Base-by-base conservation (phyloP, 495 filamentous ascomycete genomes). In the Coniosporium apollinis region DNA sequence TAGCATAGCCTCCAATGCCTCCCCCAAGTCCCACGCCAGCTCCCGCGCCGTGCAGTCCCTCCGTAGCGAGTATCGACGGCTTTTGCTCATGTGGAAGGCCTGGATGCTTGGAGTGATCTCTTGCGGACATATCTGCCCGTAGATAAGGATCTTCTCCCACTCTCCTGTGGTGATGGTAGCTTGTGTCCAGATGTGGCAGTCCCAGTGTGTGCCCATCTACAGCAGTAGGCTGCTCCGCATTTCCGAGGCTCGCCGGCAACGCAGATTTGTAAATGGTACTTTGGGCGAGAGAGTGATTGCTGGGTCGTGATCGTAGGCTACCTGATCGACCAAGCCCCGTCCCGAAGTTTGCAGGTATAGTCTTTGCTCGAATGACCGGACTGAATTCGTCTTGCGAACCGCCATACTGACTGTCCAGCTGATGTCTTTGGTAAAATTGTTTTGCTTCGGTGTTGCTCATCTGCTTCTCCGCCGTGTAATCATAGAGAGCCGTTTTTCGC, bases 381-480 rank as follows among this genome's bases (percentile, higher is more conserved):
- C 69, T 71, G 57, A 58, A 39, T 59, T 56, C 44, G 39, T 60
- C 42, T 42, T 59, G 67, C 41, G 50, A 59, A 47, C 58, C 45
- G 28, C 55, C 52, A 43, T 62, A 55, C 34, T 64, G 55, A 14
- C 52, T 58, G 25, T 76, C 70, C 15, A 75, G 59, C 55, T 85
- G 80, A 56, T 82, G 84, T 39, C 83, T 69, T 50, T 93, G 89
- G 56, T 93, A 97, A 61, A 94, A 86, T 19, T 94, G 66, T 53
- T 89, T 94, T 22, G 87, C 82, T 48, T 97, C 87, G 15, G 78
- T 69, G 57, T 94, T 82, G 41, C 74, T 83, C 67, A 87, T 73
- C 42, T 82, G 79, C 48, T 86, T 89, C 53, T 97, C 87, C 38
- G 75, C 74, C n/a, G 80, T 72, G 50, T 79, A 75, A 55, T 89